phyloP scores from a whole-genome alignment of 2,329 filamentous ascomycete genomes.

The Exophiala aquamarina region DNA sequence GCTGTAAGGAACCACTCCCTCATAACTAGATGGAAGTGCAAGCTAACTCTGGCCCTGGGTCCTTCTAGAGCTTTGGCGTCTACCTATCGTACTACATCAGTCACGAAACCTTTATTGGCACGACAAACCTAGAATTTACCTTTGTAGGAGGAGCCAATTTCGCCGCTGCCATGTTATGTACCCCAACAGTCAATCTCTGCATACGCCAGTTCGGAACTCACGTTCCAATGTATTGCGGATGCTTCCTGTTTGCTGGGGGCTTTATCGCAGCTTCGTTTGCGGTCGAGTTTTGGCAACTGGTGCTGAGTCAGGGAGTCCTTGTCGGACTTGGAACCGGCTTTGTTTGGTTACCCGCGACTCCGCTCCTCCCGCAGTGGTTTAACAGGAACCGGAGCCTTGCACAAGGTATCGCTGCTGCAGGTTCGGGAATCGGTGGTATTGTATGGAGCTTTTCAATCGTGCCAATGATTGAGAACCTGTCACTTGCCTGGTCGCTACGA shows the following conservation, averaged over 20 bases:
- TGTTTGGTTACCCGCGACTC: constrained; percentile 27
- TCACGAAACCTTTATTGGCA: constrained; percentile 30
- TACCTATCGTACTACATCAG: constrained; percentile 45
- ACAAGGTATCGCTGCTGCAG: constrained; percentile 32
- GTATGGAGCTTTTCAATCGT: constrained; percentile 31
- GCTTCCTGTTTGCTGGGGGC: constrained; percentile 24
- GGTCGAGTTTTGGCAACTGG: constrained; percentile 27
- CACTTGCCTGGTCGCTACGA: constrained; percentile 31
- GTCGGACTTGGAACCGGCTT: constrained; percentile 32
- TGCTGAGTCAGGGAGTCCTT: constrained; percentile 31
- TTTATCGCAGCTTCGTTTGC: constrained; percentile 33
- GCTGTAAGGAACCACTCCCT: constrained; percentile 18
- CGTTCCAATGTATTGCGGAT: constrained; percentile 28
- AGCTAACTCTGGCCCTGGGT: background rate
- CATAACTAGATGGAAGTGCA: background rate
- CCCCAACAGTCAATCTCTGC: constrained; percentile 30
- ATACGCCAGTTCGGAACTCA: constrained; percentile 26
- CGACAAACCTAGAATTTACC: constrained; percentile 32
- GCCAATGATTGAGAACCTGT: constrained; percentile 32
- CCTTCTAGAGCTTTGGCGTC: constrained; percentile 42
- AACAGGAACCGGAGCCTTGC: constrained; percentile 32
- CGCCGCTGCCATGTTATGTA: constrained; percentile 29
- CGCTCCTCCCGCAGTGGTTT: constrained; percentile 35
- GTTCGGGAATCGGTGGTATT: constrained; percentile 32
- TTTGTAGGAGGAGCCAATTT: constrained; percentile 35